Base-by-base conservation (phyloP, 164 flowering plant species). In the Kalanchoe fedtschenkoi region DNA sequence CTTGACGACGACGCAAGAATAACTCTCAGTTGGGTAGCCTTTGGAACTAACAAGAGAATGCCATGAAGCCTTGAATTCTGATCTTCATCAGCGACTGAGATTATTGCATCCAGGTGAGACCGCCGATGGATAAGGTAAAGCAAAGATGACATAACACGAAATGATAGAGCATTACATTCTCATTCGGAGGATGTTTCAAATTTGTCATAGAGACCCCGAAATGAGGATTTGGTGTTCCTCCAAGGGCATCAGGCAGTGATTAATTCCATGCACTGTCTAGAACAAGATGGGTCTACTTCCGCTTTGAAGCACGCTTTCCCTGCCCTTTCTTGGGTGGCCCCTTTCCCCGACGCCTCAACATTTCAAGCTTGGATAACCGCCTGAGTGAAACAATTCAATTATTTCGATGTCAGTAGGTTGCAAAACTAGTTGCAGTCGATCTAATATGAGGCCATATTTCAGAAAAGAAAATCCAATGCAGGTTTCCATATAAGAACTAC, bases 321-420 rank as follows among this genome's bases (percentile, higher is more conserved):
- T 86, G 86, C 11, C 96, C 96, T 74, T 89, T 89, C 91, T 89
- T 85, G 26, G 89, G 91, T 17, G 96, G 81, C 57, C 89, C 89
- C 66, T 89, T 89, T 30, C 86, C 89, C 63, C 93, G 93, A 46
- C 93, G 86, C 77, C 87, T 89, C 81, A 81, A 69, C 93, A 86
- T 87, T 70, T 87, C 85, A 67, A 83, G 86, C 78, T 80, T 85
- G 26, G 81, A 67, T 63, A 83, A 69, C 13, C 96, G 86, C 77
- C 89, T 83, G 78, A n/a, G n/a, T 34, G 24, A 58, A 22, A 30
- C 59, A 43, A 51, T n/a, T 42, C 37, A 54, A 29, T 11, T 21
- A 33, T 19, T 22, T 13, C 55, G n/a, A 30, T 42, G 4, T 62
- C 33, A 62, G 11, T 29, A 13, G 42, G 4, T 19, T n/a, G n/a